Conservation (phyloP, 1,284 basidiomycete genomes). For the Coniophora puteana region DNA sequence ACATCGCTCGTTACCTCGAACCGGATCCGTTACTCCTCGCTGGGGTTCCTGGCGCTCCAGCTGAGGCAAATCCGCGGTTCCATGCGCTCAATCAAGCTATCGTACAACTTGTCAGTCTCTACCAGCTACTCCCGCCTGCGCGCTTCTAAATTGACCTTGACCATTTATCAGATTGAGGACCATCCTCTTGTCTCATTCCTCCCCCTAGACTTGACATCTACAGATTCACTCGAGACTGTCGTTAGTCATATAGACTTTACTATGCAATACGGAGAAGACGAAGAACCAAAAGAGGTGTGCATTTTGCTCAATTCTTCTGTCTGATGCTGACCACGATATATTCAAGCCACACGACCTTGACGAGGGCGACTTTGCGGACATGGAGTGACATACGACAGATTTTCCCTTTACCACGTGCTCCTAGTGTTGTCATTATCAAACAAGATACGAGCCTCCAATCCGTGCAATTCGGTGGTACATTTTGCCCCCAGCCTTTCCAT, state of each 20-base stretch:
- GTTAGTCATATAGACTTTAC: conserved; percentile 96
- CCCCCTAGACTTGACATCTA: conserved; percentile 87
- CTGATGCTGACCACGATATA: conserved; percentile 6
- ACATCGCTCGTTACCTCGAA: conserved; percentile 91
- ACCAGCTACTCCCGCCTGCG: conserved; percentile 4
- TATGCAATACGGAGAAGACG: conserved; percentile 95
- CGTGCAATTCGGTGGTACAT: too few relatives aligned
- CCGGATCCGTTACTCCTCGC: conserved; percentile 92
- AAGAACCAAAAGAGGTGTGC: conserved; percentile 85
- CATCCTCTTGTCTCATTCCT: conserved; percentile 97
- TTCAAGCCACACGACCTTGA: conserved; percentile 81
- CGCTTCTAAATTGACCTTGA: conserved; percentile 10
- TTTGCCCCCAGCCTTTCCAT: too few relatives aligned
- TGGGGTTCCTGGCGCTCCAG: conserved; percentile 41
- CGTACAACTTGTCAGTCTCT: conserved; percentile 78
- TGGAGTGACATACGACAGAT: too few relatives aligned
- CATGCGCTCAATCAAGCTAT: conserved; percentile 94
- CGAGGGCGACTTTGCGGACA: conserved; percentile 78
- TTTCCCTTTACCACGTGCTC: too few relatives aligned
- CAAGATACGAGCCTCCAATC: too few relatives aligned
- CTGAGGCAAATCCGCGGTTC: conserved; percentile 72
- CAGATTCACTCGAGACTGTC: conserved; percentile 88
- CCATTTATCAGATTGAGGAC: conserved; percentile 83
- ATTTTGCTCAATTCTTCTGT: not conserved
- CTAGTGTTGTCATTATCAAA: too few relatives aligned